Conservation (phyloP, 2,329 filamentous ascomycete species). For the Aschersonia sp. region DNA sequence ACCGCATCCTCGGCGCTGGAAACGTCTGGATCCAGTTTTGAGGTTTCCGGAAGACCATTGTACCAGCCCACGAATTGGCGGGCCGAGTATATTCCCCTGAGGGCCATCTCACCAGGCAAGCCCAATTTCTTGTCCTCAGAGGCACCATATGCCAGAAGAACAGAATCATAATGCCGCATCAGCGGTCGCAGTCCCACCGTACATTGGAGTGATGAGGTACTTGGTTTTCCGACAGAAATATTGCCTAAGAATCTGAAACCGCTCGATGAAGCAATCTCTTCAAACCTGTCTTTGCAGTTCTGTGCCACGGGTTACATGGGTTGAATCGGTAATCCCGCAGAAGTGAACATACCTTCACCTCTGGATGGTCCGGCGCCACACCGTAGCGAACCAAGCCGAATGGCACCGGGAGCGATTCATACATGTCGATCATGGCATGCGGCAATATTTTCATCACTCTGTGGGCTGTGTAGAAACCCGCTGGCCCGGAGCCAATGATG, state of each 20-base stretch:
- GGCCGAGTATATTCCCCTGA: conserved; percentile 71
- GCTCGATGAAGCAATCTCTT: conserved; percentile 68
- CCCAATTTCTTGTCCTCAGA: conserved; percentile 66
- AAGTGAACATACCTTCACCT: conserved; percentile 69
- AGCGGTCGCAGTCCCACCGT: conserved; percentile 53
- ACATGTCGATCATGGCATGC: conserved; percentile 77
- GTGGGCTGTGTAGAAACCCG: conserved; percentile 89
- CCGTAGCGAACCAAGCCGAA: conserved; percentile 88
- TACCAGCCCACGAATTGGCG: conserved; percentile 97
- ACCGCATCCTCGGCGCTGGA: conserved; percentile 66
- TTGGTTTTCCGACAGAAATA: conserved; percentile 53
- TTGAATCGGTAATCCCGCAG: background rate
- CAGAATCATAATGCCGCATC: conserved; percentile 74
- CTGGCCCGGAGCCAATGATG: conserved; percentile 83
- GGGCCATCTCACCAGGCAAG: conserved; percentile 60
- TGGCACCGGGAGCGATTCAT: conserved; percentile 81
- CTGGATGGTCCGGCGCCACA: conserved; percentile 94
- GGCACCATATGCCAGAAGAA: conserved; percentile 87
- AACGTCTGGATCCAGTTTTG: conserved; percentile 58
- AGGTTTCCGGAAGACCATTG: conserved; percentile 80
- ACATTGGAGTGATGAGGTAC: conserved; percentile 23
- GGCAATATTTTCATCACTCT: conserved; percentile 65
- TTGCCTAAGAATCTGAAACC: conserved; percentile 89
- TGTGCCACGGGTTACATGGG: conserved; percentile 18
- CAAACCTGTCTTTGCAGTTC: conserved; percentile 93